These are phyloP conservation scores for Aspergillus brasiliensis DNA, from an alignment of 2,329 filamentous ascomycete genomes.

Conservation along the genomic window DNA sequence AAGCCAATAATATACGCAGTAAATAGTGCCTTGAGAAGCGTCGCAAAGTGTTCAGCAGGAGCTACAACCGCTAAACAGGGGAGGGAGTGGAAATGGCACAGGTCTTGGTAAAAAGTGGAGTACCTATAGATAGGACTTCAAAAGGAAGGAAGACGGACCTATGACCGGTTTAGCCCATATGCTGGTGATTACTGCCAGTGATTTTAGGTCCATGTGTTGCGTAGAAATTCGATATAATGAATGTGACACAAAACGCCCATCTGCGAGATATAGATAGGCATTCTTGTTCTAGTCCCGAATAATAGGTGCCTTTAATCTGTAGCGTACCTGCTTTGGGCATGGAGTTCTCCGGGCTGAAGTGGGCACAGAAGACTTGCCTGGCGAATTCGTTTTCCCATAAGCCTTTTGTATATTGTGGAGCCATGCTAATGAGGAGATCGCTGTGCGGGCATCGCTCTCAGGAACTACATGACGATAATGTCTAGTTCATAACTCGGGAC, in stretches of 20 bases:
- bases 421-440: too few species aligned
- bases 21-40: background rate
- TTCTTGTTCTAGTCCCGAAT: too few species aligned
- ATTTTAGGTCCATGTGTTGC: background rate
- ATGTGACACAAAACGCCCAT: background rate
- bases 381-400: too few species aligned
- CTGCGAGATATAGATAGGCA: background rate
- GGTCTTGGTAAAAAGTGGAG: background rate
- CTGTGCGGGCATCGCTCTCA: too few species aligned
- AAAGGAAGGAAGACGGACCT: background rate
- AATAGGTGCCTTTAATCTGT: too few species aligned
- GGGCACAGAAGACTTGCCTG: too few species aligned
- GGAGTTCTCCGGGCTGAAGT: too few species aligned
- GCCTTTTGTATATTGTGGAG: too few species aligned
- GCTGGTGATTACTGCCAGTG: background rate
- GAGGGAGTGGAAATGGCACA: background rate
- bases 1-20: background rate
- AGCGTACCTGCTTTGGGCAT: too few species aligned
- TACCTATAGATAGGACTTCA: background rate
- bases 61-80: background rate
- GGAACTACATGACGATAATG: too few species aligned
- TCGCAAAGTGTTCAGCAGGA: background rate
- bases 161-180: background rate
- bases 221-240: background rate
- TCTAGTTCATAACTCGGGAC: too few species aligned